A percentile compares a stretch with the other conserved stretches of the same genome.
These are phyloP conservation scores for Babesia microti DNA, from an alignment of 169 alveolate genomes.

Conservation along the genomic window DNA sequence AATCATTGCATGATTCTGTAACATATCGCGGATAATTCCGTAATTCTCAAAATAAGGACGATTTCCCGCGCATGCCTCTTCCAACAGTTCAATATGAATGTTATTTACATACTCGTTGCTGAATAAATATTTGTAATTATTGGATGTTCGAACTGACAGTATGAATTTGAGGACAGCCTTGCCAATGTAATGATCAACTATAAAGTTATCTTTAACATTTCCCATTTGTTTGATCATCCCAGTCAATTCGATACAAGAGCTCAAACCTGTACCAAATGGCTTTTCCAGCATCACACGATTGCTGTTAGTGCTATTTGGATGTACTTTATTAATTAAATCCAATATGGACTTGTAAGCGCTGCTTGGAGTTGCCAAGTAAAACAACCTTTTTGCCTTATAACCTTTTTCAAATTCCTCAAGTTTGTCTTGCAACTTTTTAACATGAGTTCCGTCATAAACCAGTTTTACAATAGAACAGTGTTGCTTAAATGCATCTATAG, in stretches of 20 bases:
- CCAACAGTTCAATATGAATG: slow-evolving; percentile 44
- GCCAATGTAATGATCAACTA: slow-evolving; percentile 48
- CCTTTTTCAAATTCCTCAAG: slow-evolving; percentile 28
- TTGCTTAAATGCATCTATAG: slow-evolving; percentile 35
- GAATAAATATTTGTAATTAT: slow-evolving; percentile 21
- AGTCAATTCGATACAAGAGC: slow-evolving; percentile 16
- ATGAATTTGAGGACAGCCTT: slow-evolving; percentile 39
- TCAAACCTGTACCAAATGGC: slow-evolving; percentile 43
- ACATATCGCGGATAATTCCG: slow-evolving; percentile 48
- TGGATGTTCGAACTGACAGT: slow-evolving; percentile 21
- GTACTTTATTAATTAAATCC: slow-evolving; percentile 32
- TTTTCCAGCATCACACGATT: slow-evolving; percentile 45
- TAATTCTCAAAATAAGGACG: slow-evolving; percentile 36
- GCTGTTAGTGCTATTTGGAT: slow-evolving; percentile 37
- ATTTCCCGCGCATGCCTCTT: slow-evolving; percentile 36
- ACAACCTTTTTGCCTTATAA: slow-evolving; percentile 34
- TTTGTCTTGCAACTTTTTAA: slow-evolving; percentile 4
- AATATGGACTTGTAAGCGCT: slow-evolving; percentile 43
- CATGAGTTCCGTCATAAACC: background rate
- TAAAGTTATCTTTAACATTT: slow-evolving; percentile 20
- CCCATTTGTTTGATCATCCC: slow-evolving; percentile 16
- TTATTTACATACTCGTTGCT: slow-evolving; percentile 26
- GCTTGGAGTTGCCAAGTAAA: slow-evolving; percentile 45
- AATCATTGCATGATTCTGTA: slow-evolving; percentile 45
- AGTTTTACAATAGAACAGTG: slow-evolving; percentile 13